Evolutionary conservation across 495 filamentous ascomycete species (phyloP).

Genomic region (Neurospora sublineolata): DNA sequence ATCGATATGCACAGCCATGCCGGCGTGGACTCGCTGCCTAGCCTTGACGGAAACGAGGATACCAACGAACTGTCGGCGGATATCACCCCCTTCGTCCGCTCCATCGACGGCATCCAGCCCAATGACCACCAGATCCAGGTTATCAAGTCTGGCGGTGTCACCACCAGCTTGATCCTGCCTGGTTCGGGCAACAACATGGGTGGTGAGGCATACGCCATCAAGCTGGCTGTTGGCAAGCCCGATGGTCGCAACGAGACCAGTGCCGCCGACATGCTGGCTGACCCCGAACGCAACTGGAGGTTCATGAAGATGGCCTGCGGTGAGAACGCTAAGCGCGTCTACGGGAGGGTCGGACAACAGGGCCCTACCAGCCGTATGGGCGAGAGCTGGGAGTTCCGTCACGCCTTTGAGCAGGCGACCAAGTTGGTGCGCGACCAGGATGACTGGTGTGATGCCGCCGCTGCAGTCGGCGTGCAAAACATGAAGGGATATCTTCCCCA

Average conservation of each 20-base stretch:
- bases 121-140: conserved; percentile 43
- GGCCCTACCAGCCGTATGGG: conserved; percentile 40
- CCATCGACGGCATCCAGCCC: conserved; percentile 41
- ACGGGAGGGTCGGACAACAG: conserved; percentile 30
- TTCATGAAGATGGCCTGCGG: conserved; percentile 68
- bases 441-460: conserved; percentile 47
- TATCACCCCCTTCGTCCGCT: conserved; percentile 48
- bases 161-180: conserved; percentile 52
- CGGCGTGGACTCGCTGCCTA: conserved; percentile 32
- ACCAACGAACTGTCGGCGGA: conserved; percentile 40
- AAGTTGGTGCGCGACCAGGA: conserved; percentile 41
- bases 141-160: conserved; percentile 59
- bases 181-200: conserved; percentile 57
- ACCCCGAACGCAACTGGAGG: conserved; percentile 38
- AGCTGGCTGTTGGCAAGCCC: conserved; percentile 39
- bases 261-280: conserved; percentile 35
- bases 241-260: conserved; percentile 43
- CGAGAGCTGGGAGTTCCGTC: conserved; percentile 52
- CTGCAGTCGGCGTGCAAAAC: conserved; percentile 25
- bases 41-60: conserved; percentile 31
- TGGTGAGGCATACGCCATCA: conserved; percentile 53
- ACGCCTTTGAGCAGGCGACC: conserved; percentile 47
- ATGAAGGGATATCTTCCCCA: conserved; percentile 37
- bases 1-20: conserved; percentile 60
- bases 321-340: conserved; percentile 49